Conservation (phyloP, 768 basidiomycete species). For the Tulasnella sp. region DNA sequence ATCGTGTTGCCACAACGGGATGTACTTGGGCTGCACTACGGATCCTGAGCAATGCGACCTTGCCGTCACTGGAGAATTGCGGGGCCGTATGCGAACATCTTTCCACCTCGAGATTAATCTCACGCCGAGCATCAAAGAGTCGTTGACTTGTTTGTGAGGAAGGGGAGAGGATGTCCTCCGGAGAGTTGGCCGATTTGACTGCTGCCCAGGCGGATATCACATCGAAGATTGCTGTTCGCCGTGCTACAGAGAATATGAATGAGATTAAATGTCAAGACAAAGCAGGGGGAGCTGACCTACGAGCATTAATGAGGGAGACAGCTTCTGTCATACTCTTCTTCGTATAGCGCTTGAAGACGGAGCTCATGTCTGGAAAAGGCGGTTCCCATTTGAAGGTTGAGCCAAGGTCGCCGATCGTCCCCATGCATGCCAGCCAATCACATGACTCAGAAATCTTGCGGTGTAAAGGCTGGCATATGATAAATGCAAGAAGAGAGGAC, state of each 20-base stretch:
- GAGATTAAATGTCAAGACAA: background rate
- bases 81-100: conserved; percentile 41
- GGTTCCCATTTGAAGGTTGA: conserved; percentile 36
- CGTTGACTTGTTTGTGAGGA: conserved; percentile 37
- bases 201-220: conserved; percentile 40
- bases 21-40: conserved; percentile 47
- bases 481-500: conserved; percentile 45
- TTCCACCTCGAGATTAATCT: conserved; percentile 44
- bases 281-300: conserved; percentile 11
- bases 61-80: conserved; percentile 46
- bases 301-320: conserved; percentile 47
- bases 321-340: conserved; percentile 45
- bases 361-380: conserved; percentile 39
- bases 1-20: conserved; percentile 48
- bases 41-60: conserved; percentile 45
- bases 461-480: conserved; percentile 42
- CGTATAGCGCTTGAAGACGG: conserved; percentile 39
- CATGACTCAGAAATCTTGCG: conserved; percentile 35
- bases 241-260: background rate
- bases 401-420: conserved; percentile 46
- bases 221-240: conserved; percentile 19
- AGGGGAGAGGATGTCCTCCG: conserved; percentile 34
- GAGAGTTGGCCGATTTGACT: conserved; percentile 37
- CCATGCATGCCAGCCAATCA: conserved; percentile 44
- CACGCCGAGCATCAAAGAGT: conserved; percentile 41